Base-by-base conservation (phyloP, 768 basidiomycete species). In the Lentinula raphanica region DNA sequence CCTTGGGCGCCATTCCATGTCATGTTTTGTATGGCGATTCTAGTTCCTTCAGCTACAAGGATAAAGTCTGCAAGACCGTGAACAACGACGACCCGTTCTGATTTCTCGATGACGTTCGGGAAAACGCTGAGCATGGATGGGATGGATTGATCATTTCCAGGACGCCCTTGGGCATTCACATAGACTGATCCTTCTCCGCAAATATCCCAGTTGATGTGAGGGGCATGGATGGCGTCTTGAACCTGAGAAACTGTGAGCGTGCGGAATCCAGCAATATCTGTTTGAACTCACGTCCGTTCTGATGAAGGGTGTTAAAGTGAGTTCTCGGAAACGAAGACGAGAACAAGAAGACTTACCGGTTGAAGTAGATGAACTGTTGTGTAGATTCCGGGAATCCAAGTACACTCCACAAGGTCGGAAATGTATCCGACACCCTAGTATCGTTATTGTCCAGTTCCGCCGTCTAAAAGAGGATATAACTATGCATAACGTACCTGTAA, bases 101-200 rank as follows among this genome's bases (percentile, higher is more conserved):
- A 87, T 70, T 86, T 86, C 66, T 88, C 86, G 59, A 88, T 88
- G 58, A 86, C 86, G 59, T 77, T 85, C 1, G 86, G 84, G 1
- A 88, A 74, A 2, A 88, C 82, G 11, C 80, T 84, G 51, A 88
- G 72, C 0, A 79, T 80, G 2, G 86, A 80, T 0, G 85, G 79
- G 19, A 83, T 77, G 17, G 83, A 85, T 39, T 70, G 68, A 62
- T 88, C 87, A n/a, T 65, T 65, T 15, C 77, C 75, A 23, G 60
- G 63, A 13, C 64, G 66, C 9, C 73, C 73, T 46, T 71, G 58
- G 2, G 76, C 74, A 29, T 82, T 64, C 29, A 81, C 74, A 64
- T 86, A 87, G 8, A 87, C 86, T 32, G 76, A 60, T 38, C 71
- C 58, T 60, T 78, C 65, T 3, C 81, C 72, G 64, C 88, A 89